These are phyloP conservation scores for Kodamaea kaohsiungensis DNA, from an alignment of 805 yeast species.

Conservation along the genomic window DNA sequence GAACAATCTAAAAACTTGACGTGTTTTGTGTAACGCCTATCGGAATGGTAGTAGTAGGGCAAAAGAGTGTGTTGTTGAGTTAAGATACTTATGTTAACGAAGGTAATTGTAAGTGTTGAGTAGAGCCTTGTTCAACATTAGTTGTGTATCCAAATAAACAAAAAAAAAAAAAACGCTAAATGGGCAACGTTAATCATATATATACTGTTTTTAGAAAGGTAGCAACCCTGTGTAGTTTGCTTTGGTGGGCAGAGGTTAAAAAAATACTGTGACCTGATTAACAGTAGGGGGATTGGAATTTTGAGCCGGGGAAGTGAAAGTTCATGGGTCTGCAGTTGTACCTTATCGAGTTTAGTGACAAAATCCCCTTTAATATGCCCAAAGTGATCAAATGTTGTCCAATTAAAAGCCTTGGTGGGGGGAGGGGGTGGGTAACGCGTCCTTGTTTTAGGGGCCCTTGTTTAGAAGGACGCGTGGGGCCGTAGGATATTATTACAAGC, in stretches of 20 bases:
- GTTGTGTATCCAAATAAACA: neutral
- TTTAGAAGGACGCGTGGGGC: neutral
- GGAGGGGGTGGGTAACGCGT: neutral
- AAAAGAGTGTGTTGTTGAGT: neutral
- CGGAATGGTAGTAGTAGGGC: neutral
- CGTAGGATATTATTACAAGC: neutral
- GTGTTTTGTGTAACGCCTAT: conserved; percentile 1
- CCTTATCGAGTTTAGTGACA: too few relatives aligned
- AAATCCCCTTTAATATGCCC: neutral
- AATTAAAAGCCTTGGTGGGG: neutral
- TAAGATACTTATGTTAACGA: neutral
- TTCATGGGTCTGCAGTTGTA: too few relatives aligned
- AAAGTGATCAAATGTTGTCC: neutral
- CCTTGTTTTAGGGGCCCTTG: neutral
- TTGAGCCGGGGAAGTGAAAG: neutral
- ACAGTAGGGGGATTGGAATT: neutral
- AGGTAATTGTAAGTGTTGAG: neutral
- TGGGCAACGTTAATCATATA: neutral
- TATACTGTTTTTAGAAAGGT: neutral
- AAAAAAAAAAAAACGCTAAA: neutral
- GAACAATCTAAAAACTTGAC: neutral
- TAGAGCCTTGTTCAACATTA: too few relatives aligned
- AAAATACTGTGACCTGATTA: neutral
- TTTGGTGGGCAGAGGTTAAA: neutral
- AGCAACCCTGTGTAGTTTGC: neutral